Percentiles rank a stretch among this genome's conserved stretches.
phyloP scores from a whole-genome alignment of 768 basidiomycete species.

The Leccinum aurantiacum region DNA sequence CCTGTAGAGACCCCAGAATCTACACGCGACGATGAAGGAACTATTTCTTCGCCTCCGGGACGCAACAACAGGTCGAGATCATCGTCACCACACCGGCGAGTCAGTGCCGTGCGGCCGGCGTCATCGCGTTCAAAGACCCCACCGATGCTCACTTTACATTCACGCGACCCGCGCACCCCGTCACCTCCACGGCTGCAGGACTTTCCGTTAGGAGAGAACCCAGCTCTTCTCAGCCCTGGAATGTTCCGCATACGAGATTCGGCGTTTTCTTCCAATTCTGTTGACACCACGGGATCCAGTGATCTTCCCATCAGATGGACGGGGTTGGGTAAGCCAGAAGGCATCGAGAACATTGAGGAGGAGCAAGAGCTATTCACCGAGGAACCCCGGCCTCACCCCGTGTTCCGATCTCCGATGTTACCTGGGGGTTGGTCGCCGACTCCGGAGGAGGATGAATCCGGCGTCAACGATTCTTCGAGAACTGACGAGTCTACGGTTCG shows the following conservation, averaged over 20 bases:
- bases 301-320: conserved; percentile 67
- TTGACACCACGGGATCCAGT: conserved; percentile 42
- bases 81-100: conserved; percentile 25
- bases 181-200: conserved; percentile 26
- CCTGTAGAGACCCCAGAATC: conserved; percentile 11
- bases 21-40: conserved; percentile 20
- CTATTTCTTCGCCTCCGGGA: conserved; percentile 16
- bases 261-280: conserved; percentile 50
- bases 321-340: conserved; percentile 42
- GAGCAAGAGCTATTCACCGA: conserved; percentile 32
- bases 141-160: conserved; percentile 36
- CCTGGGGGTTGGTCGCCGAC: conserved; percentile 58
- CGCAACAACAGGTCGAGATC: conserved; percentile 21
- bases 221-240: conserved; percentile 50
- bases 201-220: conserved; percentile 24
- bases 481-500: conserved; percentile 28
- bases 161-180: conserved; percentile 26
- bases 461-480: conserved; percentile 26
- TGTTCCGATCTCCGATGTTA: conserved; percentile 38
- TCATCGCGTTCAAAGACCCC: conserved; percentile 42
- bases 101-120: conserved; percentile 33
- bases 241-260: conserved; percentile 64
- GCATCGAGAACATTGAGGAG: conserved; percentile 38
- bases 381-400: conserved; percentile 22
- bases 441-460: conserved; percentile 50